phyloP scores from a whole-genome alignment of 305 asterid species.

The Fraxinus dipetala region DNA sequence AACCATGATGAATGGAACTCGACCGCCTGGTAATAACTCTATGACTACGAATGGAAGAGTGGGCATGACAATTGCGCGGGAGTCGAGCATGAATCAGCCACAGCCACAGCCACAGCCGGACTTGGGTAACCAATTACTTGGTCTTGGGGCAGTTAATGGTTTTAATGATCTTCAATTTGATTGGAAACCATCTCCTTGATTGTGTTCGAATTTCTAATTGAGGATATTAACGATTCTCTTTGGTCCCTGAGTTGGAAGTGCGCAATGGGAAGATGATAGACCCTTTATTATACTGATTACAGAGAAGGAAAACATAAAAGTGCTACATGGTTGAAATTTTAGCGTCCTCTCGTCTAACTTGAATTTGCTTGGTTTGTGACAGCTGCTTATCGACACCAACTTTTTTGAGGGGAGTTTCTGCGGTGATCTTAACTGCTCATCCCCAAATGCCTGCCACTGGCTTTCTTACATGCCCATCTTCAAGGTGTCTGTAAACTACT shows the following conservation, averaged over 20 bases:
- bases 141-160: constrained; percentile 19
- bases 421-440: neutral
- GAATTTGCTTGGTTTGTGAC: constrained; percentile 36
- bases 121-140: constrained; percentile 13
- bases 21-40: constrained; percentile 11
- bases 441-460: neutral
- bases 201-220: neutral
- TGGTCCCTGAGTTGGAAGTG: constrained; percentile 30
- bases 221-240: constrained; percentile 12
- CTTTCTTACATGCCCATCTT: constrained; percentile 8
- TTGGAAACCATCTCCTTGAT: constrained; percentile 29
- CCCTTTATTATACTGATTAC: constrained; percentile 12
- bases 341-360: constrained; percentile 33
- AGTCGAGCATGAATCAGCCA: constrained; percentile 17
- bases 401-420: constrained; percentile 25
- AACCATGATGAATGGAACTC: constrained; percentile 17
- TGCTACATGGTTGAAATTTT: constrained; percentile 30
- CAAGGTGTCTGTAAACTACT: neutral
- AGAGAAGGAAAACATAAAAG: constrained; percentile 25
- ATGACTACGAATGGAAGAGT: constrained; percentile 23
- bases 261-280: constrained; percentile 15
- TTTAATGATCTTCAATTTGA: constrained; percentile 22
- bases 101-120: constrained; percentile 17
- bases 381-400: constrained; percentile 23
- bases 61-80: constrained; percentile 17